phyloP scores from a whole-genome alignment of 129 eudicot species.

The Escallonia rubra region DNA sequence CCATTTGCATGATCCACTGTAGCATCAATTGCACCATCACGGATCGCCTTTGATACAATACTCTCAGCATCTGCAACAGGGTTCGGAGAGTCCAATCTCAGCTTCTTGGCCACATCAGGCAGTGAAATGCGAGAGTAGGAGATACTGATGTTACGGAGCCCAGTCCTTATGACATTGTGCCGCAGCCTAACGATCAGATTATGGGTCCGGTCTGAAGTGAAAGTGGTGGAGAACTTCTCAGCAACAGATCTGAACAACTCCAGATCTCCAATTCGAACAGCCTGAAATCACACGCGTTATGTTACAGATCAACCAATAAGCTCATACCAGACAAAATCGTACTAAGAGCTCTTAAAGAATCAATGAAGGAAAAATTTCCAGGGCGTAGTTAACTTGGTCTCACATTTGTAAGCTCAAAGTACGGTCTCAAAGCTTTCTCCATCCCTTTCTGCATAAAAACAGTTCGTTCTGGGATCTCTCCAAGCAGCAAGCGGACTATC shows the following conservation, averaged over 20 bases:
- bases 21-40: conserved; percentile 98
- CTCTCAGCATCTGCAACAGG: conserved; percentile 96
- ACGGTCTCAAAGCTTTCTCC: conserved; percentile 92
- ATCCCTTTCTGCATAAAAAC: conserved; percentile 96
- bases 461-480: conserved; percentile 94
- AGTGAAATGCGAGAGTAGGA: conserved; percentile 92
- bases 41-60: conserved; percentile 86
- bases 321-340: too few species aligned
- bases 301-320: background rate
- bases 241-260: conserved; percentile 71
- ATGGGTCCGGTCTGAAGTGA: conserved; percentile 71
- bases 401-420: conserved; percentile 97
- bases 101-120: conserved; percentile 76
- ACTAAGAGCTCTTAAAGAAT: too few species aligned
- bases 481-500: conserved; percentile 81
- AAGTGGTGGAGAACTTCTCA: conserved; percentile 80
- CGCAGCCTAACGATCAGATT: conserved; percentile 86
- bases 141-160: conserved; percentile 91
- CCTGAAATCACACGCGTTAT: conserved; percentile 31
- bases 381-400: conserved; percentile 21
- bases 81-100: conserved; percentile 72
- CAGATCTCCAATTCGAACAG: conserved; percentile 90
- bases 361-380: background rate
- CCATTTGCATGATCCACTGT: conserved; percentile 83
- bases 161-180: conserved; percentile 95